Evolutionary conservation across 1,284 basidiomycete genomes (phyloP).

Genomic region (Boletus semigastroideus): DNA sequence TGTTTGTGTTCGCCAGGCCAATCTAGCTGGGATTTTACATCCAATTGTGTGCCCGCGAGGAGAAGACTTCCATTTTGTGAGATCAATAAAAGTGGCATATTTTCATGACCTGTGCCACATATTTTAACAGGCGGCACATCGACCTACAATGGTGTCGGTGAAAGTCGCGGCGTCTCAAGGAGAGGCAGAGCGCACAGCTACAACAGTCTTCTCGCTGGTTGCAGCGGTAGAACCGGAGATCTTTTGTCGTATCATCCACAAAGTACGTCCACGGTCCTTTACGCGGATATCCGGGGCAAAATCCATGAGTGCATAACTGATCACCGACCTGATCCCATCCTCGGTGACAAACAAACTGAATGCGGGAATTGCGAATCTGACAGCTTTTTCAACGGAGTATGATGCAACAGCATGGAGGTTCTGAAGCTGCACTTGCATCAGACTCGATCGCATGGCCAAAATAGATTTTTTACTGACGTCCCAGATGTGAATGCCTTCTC

Average conservation of each 20-base stretch:
- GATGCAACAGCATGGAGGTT: slow-evolving; percentile 65
- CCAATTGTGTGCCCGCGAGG: slow-evolving; percentile 44
- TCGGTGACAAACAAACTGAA: slow-evolving; percentile 42
- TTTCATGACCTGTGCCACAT: slow-evolving; percentile 44
- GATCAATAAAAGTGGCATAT: slow-evolving; percentile 42
- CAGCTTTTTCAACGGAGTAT: slow-evolving; percentile 64
- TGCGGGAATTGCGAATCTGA: slow-evolving; percentile 58
- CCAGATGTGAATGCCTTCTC: slow-evolving; percentile 60
- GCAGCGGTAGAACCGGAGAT: slow-evolving; percentile 40
- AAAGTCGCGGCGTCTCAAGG: slow-evolving; percentile 9
- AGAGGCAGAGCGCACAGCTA: slow-evolving; percentile 41
- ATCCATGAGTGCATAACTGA: slow-evolving; percentile 56
- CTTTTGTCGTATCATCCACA: slow-evolving; percentile 65
- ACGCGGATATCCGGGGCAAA: slow-evolving; percentile 44
- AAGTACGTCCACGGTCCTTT: slow-evolving; percentile 45
- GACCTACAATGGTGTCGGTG: slow-evolving; percentile 38
- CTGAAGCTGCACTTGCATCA: slow-evolving; percentile 49
- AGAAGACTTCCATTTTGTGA: slow-evolving; percentile 48
- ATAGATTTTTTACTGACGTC: slow-evolving; percentile 50
- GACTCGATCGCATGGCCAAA: neutral
- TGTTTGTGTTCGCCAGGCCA: slow-evolving; percentile 33
- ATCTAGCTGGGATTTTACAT: slow-evolving; percentile 36
- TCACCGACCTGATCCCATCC: slow-evolving; percentile 39
- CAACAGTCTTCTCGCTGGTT: slow-evolving; percentile 41
- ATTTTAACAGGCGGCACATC: slow-evolving; percentile 45